phyloP scores from a whole-genome alignment of 768 basidiomycete genomes.

The Kondoa malvinella region DNA sequence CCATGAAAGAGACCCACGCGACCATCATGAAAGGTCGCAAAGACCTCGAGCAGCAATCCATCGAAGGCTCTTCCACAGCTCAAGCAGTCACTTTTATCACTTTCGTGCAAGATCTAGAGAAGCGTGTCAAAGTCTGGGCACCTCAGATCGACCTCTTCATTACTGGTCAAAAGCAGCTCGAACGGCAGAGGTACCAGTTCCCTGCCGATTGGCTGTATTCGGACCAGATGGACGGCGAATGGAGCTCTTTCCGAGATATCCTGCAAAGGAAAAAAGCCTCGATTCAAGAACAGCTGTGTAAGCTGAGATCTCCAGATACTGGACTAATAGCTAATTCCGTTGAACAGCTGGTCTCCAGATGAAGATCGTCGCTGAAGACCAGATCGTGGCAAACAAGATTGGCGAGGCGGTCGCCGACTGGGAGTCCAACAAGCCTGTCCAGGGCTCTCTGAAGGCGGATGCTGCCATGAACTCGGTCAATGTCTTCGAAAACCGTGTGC shows the following conservation, averaged over 20 bases:
- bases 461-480: conserved; percentile 91
- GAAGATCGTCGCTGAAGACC: conserved; percentile 98
- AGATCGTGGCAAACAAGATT: conserved; percentile 91
- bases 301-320: conserved; percentile 33
- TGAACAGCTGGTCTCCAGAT: conserved; percentile 68
- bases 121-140: conserved; percentile 88
- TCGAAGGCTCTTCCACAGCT: conserved; percentile 84
- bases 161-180: conserved; percentile 88
- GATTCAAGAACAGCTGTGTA: conserved; percentile 94
- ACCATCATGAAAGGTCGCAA: conserved; percentile 80
- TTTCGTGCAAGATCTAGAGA: conserved; percentile 96
- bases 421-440: conserved; percentile 90
- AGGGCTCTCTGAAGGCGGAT: conserved; percentile 89
- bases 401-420: conserved; percentile 77
- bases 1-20: conserved; percentile 97
- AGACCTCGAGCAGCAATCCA: conserved; percentile 88
- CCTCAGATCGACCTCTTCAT: conserved; percentile 90
- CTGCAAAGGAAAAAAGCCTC: conserved; percentile 93
- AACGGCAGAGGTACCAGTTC: conserved; percentile 92
- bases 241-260: conserved; percentile 97
- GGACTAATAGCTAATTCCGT: background rate
- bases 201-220: conserved; percentile 95
- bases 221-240: conserved; percentile 91
- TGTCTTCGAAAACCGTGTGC: conserved; percentile 80
- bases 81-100: conserved; percentile 98